phyloP scores from a whole-genome alignment of 768 basidiomycete genomes.

The Polyporus arcularius region DNA sequence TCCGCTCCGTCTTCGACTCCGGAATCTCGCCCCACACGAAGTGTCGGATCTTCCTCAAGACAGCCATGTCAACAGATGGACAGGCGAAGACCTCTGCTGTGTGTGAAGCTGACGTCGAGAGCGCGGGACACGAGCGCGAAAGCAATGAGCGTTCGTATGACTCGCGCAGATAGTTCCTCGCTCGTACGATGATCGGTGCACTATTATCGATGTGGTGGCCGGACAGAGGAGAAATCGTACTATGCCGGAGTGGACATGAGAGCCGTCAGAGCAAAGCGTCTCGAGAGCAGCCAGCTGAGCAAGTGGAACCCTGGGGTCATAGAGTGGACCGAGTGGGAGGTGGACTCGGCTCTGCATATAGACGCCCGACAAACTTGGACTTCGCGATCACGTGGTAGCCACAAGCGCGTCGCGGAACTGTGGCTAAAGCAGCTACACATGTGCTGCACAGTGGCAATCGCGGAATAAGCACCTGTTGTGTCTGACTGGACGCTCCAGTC shows the following conservation, averaged over 20 bases:
- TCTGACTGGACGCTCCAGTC: too few relatives aligned
- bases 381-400: neutral
- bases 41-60: slow-evolving; percentile 22
- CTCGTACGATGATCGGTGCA: slow-evolving; percentile 1
- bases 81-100: neutral
- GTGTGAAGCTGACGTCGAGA: neutral
- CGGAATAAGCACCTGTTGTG: too few relatives aligned
- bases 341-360: too few relatives aligned
- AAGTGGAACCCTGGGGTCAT: too few relatives aligned
- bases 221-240: neutral
- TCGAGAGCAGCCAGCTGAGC: neutral
- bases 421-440: too few relatives aligned
- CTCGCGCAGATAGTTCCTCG: neutral
- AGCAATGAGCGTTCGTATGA: neutral
- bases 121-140: slow-evolving; percentile 1
- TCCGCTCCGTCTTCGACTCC: slow-evolving; percentile 45
- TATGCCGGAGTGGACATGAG: slow-evolving; percentile 1
- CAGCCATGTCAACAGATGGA: neutral
- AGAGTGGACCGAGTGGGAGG: too few relatives aligned
- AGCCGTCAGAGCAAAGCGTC: neutral
- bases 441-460: too few relatives aligned
- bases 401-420: too few relatives aligned
- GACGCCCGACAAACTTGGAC: neutral
- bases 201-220: neutral
- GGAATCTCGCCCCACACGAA: slow-evolving; percentile 42